Percentiles rank a stretch among this genome's conserved stretches.
Evolutionary conservation across 306 rosid genomes (phyloP).

Genomic region (Sesbania bispinosa): DNA sequence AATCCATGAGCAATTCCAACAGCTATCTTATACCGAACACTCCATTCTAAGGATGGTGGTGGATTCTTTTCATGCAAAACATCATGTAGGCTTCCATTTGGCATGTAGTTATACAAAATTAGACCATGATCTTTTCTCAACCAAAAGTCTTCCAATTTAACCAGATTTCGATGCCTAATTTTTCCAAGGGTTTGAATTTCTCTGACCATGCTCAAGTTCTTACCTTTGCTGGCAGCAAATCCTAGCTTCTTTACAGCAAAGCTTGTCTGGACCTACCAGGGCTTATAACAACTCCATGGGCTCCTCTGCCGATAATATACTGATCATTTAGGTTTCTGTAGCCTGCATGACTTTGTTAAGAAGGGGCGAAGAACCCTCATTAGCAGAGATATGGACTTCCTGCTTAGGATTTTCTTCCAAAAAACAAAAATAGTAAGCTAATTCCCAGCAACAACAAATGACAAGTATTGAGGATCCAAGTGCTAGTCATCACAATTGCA

Average conservation of each 20-base stretch:
- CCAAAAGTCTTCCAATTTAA: slow-evolving; percentile 68
- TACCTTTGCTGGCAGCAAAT: slow-evolving; percentile 42
- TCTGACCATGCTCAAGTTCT: slow-evolving; percentile 53
- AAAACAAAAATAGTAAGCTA: slow-evolving; percentile 31
- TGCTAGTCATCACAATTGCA: slow-evolving; percentile 45
- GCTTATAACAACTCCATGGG: slow-evolving; percentile 90
- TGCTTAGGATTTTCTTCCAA: slow-evolving; percentile 32
- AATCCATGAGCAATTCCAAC: slow-evolving; percentile 74
- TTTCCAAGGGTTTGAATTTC: slow-evolving; percentile 65
- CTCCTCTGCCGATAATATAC: slow-evolving; percentile 79
- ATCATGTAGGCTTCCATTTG: slow-evolving; percentile 87
- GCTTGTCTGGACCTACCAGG: slow-evolving; percentile 33
- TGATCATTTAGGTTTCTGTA: slow-evolving; percentile 57
- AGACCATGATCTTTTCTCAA: slow-evolving; percentile 54
- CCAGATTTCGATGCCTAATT: slow-evolving; percentile 73
- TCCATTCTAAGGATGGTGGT: slow-evolving; percentile 52
- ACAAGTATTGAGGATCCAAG: slow-evolving; percentile 52
- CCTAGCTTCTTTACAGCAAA: slow-evolving; percentile 70
- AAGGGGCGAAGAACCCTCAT: slow-evolving; percentile 43
- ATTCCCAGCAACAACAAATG: slow-evolving; percentile 37
- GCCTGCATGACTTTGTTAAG: slow-evolving; percentile 59
- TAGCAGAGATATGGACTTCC: slow-evolving; percentile 25
- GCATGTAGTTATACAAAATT: slow-evolving; percentile 67
- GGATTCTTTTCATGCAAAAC: slow-evolving; percentile 58
- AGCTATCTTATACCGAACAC: slow-evolving; percentile 59